Conservation (phyloP, 257 asterid species). For the Solanum clarkiae region DNA sequence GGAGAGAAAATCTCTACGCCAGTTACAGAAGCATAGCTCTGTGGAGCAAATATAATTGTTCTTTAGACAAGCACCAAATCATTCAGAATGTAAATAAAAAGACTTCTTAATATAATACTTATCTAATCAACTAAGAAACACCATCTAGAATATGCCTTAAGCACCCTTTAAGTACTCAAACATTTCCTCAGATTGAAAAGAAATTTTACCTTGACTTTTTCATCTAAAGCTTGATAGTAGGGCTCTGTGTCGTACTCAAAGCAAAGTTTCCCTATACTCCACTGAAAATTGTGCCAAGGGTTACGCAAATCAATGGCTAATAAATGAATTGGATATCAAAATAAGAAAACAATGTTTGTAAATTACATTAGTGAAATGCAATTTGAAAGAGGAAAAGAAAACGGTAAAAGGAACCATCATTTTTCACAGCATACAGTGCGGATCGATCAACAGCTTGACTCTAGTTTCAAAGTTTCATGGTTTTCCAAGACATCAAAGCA, state of each 20-base stretch:
- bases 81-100: neutral
- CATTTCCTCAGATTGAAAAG: neutral
- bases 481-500: neutral
- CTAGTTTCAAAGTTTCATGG: neutral
- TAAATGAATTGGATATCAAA: neutral
- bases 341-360: neutral
- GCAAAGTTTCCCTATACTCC: slow-evolving; percentile 78
- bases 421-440: neutral
- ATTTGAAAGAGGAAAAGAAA: neutral
- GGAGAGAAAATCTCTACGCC: slow-evolving; percentile 73
- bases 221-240: slow-evolving; percentile 65
- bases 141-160: neutral
- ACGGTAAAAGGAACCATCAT: neutral
- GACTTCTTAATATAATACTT: neutral
- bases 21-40: slow-evolving; percentile 47
- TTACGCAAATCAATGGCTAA: neutral
- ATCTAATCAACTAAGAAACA: neutral
- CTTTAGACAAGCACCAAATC: neutral
- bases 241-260: slow-evolving; percentile 93
- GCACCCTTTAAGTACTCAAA: neutral
- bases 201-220: slow-evolving; percentile 43
- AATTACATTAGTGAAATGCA: neutral
- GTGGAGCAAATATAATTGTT: slow-evolving; percentile 7
- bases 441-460: neutral
- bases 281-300: slow-evolving; percentile 23